Evolutionary conservation across 1,139 yeast genomes (phyloP).

Genomic region (Debaryomyces robertsiae): DNA sequence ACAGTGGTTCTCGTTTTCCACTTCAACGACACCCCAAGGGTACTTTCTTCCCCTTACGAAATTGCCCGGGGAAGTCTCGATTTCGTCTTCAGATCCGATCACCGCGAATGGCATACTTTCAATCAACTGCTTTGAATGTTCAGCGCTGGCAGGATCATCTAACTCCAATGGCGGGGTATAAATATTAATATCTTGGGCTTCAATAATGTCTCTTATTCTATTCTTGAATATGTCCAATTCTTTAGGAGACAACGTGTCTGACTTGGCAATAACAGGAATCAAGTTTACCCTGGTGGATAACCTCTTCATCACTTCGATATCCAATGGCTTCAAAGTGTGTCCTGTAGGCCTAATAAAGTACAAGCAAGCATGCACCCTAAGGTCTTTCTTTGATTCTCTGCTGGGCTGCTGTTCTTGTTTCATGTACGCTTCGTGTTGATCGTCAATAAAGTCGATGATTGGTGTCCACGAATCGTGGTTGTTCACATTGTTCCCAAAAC

Average conservation of each 20-base stretch:
- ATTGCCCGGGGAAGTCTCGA: slow-evolving; percentile 73
- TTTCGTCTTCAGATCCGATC: slow-evolving; percentile 88
- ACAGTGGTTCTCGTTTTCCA: slow-evolving; percentile 93
- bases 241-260: slow-evolving; percentile 84
- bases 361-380: slow-evolving; percentile 93
- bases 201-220: slow-evolving; percentile 87
- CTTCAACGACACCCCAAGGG: slow-evolving; percentile 98
- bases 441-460: slow-evolving; percentile 90
- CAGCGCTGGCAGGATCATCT: slow-evolving; percentile 75
- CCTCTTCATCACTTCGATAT: slow-evolving; percentile 89
- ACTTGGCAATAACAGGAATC: slow-evolving; percentile 93
- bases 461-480: slow-evolving; percentile 94
- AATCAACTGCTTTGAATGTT: slow-evolving; percentile 78
- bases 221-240: slow-evolving; percentile 83
- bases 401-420: slow-evolving; percentile 95
- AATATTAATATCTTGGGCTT: slow-evolving; percentile 87
- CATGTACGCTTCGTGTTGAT: slow-evolving; percentile 93
- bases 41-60: slow-evolving; percentile 88
- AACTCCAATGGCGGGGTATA: slow-evolving; percentile 84
- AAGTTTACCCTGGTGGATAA: slow-evolving; percentile 87
- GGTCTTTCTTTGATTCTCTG: slow-evolving; percentile 69
- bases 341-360: slow-evolving; percentile 97
- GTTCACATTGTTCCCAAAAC: slow-evolving; percentile 95
- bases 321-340: slow-evolving; percentile 90
- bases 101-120: slow-evolving; percentile 95